phyloP scores from a whole-genome alignment of 2,329 filamentous ascomycete species.

The Aspergillus felis region DNA sequence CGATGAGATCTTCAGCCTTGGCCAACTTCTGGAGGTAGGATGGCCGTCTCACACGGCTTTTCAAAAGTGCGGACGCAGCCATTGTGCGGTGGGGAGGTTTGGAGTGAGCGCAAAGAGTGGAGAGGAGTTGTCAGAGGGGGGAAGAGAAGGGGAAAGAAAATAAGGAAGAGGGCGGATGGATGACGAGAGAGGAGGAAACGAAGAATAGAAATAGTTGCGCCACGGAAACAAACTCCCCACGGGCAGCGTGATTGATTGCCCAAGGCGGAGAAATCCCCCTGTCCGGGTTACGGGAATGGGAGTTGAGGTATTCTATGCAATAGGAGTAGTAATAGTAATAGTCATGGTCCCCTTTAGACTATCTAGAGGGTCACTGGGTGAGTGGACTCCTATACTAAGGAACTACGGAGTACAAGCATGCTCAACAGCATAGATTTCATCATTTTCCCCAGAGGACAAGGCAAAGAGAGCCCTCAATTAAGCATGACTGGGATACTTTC shows the following conservation, averaged over 20 bases:
- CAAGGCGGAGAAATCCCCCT: neutral
- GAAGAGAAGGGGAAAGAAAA: conserved; percentile 1
- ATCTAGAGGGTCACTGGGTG: neutral
- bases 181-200: conserved; percentile 9
- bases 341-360: too few relatives aligned
- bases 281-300: neutral
- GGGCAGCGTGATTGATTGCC: neutral
- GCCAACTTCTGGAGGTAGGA: conserved; percentile 77
- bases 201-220: conserved; percentile 1
- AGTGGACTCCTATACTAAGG: neutral
- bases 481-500: neutral
- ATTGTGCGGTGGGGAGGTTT: conserved; percentile 24
- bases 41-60: conserved; percentile 69
- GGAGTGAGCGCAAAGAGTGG: neutral
- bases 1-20: conserved; percentile 72
- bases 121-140: conserved; percentile 12
- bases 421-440: neutral
- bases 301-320: neutral
- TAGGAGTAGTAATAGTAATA: neutral
- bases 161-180: conserved; percentile 8
- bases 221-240: conserved; percentile 7
- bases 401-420: neutral
- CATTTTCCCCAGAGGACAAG: neutral
- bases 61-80: conserved; percentile 68
- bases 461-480: neutral